Base-by-base conservation (phyloP, 345 rosid genomes). In the Firmiana major region DNA sequence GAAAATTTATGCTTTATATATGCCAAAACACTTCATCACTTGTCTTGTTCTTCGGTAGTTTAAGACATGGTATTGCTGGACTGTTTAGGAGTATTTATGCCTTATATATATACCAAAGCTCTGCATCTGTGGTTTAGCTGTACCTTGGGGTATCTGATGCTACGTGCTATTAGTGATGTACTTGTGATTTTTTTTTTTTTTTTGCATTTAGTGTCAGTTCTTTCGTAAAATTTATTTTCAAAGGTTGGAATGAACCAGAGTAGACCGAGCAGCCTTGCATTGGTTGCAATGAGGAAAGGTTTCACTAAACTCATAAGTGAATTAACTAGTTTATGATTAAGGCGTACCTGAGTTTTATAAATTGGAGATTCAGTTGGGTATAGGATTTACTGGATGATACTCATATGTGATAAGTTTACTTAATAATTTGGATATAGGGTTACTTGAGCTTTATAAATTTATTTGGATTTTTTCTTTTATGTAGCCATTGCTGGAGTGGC, bases 401-500 rank as follows among this genome's bases (percentile, higher is more conserved):
- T 43, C 46, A 7, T 43, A 11, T 43, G 46, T 43, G 11, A 43
- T 8, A 43, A 43, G 46, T 43, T 43, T 46, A 46, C 3, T 21
- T 42, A 31, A 40, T 65, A 1, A 31, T 31, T 31, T 31, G 34
- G 34, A 31, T 31, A 3, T 31, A 31, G 34, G 3, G 3, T 31
- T 31, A 31, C 34, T 31, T 3, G 3, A 0, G 34, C 3, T 31
- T 31, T 31, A 38, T 2, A 10, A 12, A 12, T 42, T 58, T 48
- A 7, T 40, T 42, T 31, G 3, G 34, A 31, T 31, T 31, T 31
- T 31, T 31, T 31, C 34, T 7, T 3, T 26, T 48, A 26, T 59
- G 82, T 84, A 93, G 99, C 99, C 65, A 95, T 95, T 85, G 92
- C 87, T 4, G 98, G 99, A 73, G 99, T 95, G 63, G 98, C 96